Evolutionary conservation across 1,284 basidiomycete genomes (phyloP), one percentile per base, ranked within the genome.

Genomic region (Golubevia sp.): DNA sequence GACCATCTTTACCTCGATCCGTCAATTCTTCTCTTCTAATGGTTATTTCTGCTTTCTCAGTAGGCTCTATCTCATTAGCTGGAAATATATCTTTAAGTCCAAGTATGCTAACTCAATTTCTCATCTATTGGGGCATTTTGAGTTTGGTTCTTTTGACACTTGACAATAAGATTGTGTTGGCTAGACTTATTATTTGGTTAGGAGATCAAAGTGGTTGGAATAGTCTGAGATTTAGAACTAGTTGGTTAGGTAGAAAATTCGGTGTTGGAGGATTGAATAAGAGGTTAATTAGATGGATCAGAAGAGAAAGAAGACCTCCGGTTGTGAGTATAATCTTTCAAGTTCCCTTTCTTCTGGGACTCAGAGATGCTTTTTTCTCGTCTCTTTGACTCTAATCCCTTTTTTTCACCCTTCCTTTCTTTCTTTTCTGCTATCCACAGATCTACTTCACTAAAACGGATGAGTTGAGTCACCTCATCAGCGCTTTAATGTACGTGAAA

Each of bases 61-160:
- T 74, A 18, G 71, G 69, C 11, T 56, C 68, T 34, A 54, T 58
- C 13, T 66, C 71, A 49, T 67, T 73, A 57, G 71, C 59, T 2
- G 71, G 68, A 55, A 71, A 76, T 49, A 64, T 67, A 50, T 66
- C 68, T 20, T 67, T 76, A 8, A 61, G 68, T 18, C 73, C 73
- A 21, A 59, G 63, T 59, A 63, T 65, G 27, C 65, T 76, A 11
- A 56, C 59, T 1, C 69, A 67, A 50, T 69, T 66, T 44, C 49
- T 68, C 3, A 48, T 69, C 24, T 73, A 71, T 56, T 61, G 63
- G 51, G 50, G 61, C 27, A 68, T 62, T 5, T 49, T 74, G 49
- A 62, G 63, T 0, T 54, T 38, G 8, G 49, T 71, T n/a, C 59
- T 73, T 0, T 48, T 71, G 3, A 59, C 58, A 0, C 44, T 66